Evolutionary conservation across 2,329 filamentous ascomycete genomes (phyloP).

Genomic region (Colletotrichum trifolii): DNA sequence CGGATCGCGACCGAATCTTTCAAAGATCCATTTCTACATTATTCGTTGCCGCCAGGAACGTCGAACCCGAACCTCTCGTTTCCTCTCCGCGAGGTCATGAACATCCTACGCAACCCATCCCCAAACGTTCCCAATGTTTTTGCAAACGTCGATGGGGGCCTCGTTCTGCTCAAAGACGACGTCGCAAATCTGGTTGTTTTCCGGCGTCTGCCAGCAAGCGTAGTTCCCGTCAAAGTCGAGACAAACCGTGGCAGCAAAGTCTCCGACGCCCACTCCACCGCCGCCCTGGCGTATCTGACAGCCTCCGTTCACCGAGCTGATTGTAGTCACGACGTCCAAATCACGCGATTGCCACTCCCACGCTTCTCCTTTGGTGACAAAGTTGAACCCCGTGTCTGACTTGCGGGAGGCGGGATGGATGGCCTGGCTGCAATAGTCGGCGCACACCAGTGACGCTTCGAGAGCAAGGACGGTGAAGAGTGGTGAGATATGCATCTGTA

Average conservation of each 20-base stretch:
- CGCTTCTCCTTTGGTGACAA: neutral
- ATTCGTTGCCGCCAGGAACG: too few relatives aligned
- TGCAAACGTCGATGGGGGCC: conserved; percentile 6
- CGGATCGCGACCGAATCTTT: too few relatives aligned
- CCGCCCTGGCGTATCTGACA: conserved; percentile 24
- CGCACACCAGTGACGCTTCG: neutral
- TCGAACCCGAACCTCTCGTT: too few relatives aligned
- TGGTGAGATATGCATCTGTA: conserved; percentile 10
- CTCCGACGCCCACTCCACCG: conserved; percentile 1
- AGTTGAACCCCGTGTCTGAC: conserved; percentile 9
- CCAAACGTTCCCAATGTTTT: conserved; percentile 9
- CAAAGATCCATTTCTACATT: too few relatives aligned
- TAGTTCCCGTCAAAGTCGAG: conserved; percentile 18
- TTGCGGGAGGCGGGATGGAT: neutral
- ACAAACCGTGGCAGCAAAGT: conserved; percentile 14
- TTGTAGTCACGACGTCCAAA: conserved; percentile 7
- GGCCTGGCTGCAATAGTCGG: conserved; percentile 16
- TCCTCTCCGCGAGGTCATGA: too few relatives aligned
- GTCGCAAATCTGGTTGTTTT: conserved; percentile 19
- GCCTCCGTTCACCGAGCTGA: neutral
- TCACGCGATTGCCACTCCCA: conserved; percentile 22
- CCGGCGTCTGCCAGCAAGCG: conserved; percentile 9
- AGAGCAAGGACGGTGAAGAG: conserved; percentile 3
- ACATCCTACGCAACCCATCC: conserved; percentile 14
- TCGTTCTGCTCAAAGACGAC: conserved; percentile 19